Base-by-base conservation (phyloP, 306 rosid species). In the Ochetophila trinervis region DNA sequence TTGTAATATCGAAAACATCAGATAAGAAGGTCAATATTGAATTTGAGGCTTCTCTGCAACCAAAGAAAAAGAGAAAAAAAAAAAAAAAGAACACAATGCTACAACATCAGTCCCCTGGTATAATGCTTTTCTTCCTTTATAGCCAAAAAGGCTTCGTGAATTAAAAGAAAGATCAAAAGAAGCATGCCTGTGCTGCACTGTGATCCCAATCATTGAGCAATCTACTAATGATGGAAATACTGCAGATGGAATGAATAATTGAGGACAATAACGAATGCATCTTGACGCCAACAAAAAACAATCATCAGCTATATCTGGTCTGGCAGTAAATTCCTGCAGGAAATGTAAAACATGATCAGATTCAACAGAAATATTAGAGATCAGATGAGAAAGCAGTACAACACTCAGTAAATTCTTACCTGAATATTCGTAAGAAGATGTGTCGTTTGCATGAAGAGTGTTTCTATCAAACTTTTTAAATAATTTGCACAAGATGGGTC, bases 301-400 rank as follows among this genome's bases (percentile, higher is more conserved):
- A 78, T 94, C 99, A 88, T 94, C 99, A 55, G 97, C 99, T 71
- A 94, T 88, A 79, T 94, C 99, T 58, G 99, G 99, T 77, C 99
- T 86, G 19, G 96, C 91, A 71, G 99, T 94, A 80, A 94, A 94
- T 75, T 94, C 99, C 99, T 94, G 89, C 60, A 82, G 67, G 66
- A 47, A 45, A 68, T 44, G 61, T 65, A 69, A n/a, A 67, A 53
- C 17, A 48, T 56, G 67, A 57, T 70, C 53, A 73, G 42, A 37
- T 49, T 44, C 21, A 36, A 56, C 23, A 34, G 8, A 65, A 23
- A 32, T 48, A 62, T 44, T 49, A 71, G 44, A 72, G 36, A 53
- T 23, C 77, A 32, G 66, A 81, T 61, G 66, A 11, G 66, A 61
- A 60, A 36, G 51, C 20, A 0, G 60, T 5, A 10, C n/a, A 19